Base-by-base conservation (phyloP, 305 asterid species). In the Fraxinus floribunda region DNA sequence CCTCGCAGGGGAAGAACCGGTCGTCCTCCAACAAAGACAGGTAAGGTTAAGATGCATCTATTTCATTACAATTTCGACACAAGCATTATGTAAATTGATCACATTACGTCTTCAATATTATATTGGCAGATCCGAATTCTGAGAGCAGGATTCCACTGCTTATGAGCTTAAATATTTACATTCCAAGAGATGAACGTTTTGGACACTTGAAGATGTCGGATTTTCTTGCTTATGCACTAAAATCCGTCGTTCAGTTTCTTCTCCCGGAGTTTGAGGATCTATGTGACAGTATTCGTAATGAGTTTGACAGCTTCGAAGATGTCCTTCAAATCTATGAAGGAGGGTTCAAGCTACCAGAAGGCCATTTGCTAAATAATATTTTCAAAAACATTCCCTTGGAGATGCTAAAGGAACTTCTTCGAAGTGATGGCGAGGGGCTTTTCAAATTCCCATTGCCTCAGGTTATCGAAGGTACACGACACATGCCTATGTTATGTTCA, bases 1-100 rank as follows among this genome's bases (percentile, higher is more conserved):
- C 97, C 97, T 79, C 93, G 97, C n/a, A 89, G 97, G 87, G 91
- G 93, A 81, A 92, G 97, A 89, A 93, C 97, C 1, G 96, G 96
- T 7, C 87, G 97, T 6, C 81, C 92, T 32, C 89, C 88, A 20
- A 80, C 93, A 80, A 83, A 86, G 76, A 72, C 91, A 75, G 93
- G 93, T 90, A 82, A 77, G 39, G 30, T 60, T 20, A 60, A 0
- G 70, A 60, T 60, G 71, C 71, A 20, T 38, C 76, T 38, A 52
- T n/a, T 39, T 16, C 24, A 32, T 9, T 34, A 79, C 35, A 41
- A 60, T 62, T 41, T 57, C 75, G 24, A 36, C 32, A 7, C n/a
- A 3, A 62, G 46, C 32, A 60, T 20, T 20, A 20, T 8, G 30
- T 20, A 20, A 60, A 4, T 20, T 60, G 70, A 71, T 62, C 80